Percentiles rank a stretch among this genome's conserved stretches.
phyloP scores from a whole-genome alignment of 805 yeast genomes.

The Starmera amethionina region DNA sequence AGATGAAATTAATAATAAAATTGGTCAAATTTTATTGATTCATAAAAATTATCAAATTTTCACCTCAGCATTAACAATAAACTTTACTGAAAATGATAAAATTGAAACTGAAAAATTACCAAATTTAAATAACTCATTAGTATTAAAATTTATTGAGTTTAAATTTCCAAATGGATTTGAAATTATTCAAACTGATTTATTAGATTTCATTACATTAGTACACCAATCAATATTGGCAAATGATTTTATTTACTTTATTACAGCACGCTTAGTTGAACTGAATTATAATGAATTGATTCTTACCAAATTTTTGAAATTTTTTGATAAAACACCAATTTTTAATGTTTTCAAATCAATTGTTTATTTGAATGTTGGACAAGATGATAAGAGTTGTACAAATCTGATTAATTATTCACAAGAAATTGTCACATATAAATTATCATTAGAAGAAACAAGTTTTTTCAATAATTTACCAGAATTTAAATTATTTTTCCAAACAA shows the following conservation, averaged over 20 bases:
- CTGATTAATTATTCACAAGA: conserved; percentile 19
- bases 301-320: conserved; percentile 8
- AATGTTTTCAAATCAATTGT: conserved; percentile 13
- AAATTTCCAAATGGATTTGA: conserved; percentile 9
- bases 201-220: conserved; percentile 3
- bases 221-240: too few relatives aligned
- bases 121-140: conserved; percentile 3
- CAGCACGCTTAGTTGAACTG: too few relatives aligned
- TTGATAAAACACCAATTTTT: conserved; percentile 10
- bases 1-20: conserved; percentile 6
- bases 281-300: too few relatives aligned
- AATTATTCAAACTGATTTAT: conserved; percentile 5
- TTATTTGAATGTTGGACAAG: conserved; percentile 16
- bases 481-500: conserved; percentile 18
- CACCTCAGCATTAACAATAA: conserved; percentile 7
- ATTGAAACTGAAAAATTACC: conserved; percentile 14
- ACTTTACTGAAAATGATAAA: conserved; percentile 3
- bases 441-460: conserved; percentile 15
- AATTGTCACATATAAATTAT: conserved; percentile 17
- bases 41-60: conserved; percentile 12
- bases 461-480: conserved; percentile 10
- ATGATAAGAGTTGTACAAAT: conserved; percentile 20
- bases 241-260: too few relatives aligned
- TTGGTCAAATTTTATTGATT: conserved; percentile 10
- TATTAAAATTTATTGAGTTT: conserved; percentile 4